Percentiles rank a stretch among this genome's conserved stretches.
These are phyloP conservation scores for Beauveria australis DNA, from an alignment of 2,329 filamentous ascomycete species.

Conservation along the genomic window DNA sequence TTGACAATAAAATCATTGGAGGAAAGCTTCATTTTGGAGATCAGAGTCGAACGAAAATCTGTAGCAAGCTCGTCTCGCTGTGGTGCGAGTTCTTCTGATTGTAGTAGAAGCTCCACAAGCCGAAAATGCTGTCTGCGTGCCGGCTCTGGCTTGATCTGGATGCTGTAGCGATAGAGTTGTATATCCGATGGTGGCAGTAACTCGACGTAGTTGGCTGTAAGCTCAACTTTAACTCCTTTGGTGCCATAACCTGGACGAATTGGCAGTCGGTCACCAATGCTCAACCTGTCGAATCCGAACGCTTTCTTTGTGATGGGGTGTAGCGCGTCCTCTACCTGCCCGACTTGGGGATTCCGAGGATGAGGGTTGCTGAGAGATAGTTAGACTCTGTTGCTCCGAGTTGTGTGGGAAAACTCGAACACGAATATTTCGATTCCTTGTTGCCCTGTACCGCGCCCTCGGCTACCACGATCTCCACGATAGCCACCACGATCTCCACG, in stretches of 20 bases:
- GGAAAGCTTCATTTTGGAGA: slow-evolving; percentile 19
- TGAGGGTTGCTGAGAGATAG: background rate
- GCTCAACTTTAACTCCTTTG: background rate
- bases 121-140: background rate
- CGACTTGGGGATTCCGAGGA: background rate
- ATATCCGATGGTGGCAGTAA: background rate
- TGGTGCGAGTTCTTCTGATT: slow-evolving; percentile 14
- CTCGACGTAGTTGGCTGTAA: slow-evolving; percentile 3
- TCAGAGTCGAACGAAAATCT: slow-evolving; percentile 26
- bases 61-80: slow-evolving; percentile 19
- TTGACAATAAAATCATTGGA: slow-evolving; percentile 7
- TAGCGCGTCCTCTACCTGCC: background rate
- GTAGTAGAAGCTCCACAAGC: slow-evolving; percentile 17
- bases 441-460: background rate
- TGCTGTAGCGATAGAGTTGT: background rate
- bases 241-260: slow-evolving; percentile 1
- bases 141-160: background rate
- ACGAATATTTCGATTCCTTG: background rate
- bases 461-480: background rate
- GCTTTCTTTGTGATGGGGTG: background rate
- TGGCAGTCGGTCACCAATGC: background rate
- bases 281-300: background rate
- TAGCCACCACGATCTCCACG: background rate
- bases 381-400: background rate
- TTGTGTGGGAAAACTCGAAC: no score